Evolutionary conservation across 2,329 filamentous ascomycete species (phyloP), one percentile per base, ranked within the genome.

Genomic region (Biscogniauxia mediterranea): DNA sequence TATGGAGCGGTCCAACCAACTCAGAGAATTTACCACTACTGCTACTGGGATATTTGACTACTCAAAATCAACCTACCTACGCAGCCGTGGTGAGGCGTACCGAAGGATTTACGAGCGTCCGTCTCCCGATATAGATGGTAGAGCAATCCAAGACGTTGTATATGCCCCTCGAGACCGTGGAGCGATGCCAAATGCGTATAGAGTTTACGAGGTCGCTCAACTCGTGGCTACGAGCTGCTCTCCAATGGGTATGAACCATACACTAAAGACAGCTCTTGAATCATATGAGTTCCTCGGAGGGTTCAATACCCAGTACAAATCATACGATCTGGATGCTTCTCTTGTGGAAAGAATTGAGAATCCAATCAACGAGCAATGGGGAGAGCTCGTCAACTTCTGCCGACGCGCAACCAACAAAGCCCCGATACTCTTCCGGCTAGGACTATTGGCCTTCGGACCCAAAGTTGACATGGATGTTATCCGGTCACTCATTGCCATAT

Each of bases 271-370:
- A 0, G 53, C 66, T 54, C 62, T 71, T 9, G 66, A 69, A 23
- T 64, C 62, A 0, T 77, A 70, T 66, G 71, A 66, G 60, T 60
- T 61, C 52, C 76, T 60, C 17, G 61, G 54, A 73, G 78, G 78
- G 28, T 72, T 64, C 38, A 55, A 23, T 42, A 59, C 13, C 55
- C 70, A 52, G 1, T 1, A 19, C 20, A 54, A 2, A 26, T 57
- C 49, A 26, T 21, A 52, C 32, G 17, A 54, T 32, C 28, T 13
- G 11, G 28, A 32, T 32, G 28, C 28, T 6, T 61, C 61, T 59
- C 74, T 75, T 0, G 63, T 64, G 23, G 65, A 55, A 32, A 64
- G 70, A 60, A 70, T 72, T 6, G 71, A 73, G 38, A 68, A 69
- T 15, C 62, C 66, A 28, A 61, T 74, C n/a, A 57, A 60, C 28